Base-by-base conservation (phyloP, 352 stramenopile genomes). In the Pythium phragmitis region DNA sequence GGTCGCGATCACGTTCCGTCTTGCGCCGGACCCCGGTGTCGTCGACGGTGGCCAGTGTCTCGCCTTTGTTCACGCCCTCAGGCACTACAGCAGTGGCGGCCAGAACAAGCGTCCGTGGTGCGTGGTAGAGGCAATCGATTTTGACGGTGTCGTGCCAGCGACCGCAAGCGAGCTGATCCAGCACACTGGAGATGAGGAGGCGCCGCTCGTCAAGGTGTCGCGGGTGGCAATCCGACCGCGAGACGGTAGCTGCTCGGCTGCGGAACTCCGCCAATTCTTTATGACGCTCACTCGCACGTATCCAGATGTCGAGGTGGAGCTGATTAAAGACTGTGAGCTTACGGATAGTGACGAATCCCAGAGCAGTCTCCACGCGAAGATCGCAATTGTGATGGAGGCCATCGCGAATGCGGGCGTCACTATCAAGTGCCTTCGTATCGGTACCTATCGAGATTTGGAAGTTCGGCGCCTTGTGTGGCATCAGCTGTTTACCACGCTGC, bases 391-490 rank as follows among this genome's bases (percentile, higher is more conserved):
- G 11, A 57, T 61, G 33, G 30, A 67, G n/a, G 34, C 60, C 9
- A 43, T 61, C 12, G 60, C 60, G 4, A 37, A n/a, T 4, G 34
- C 43, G 3, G 39, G 28, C 11, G 34, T 50, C 16, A 8, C 2
- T 1, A 36, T 67, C 42, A 54, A 60, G 45, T 37, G 26, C 11
- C 26, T 67, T 30, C 21, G 51, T 4, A 19, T 67, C 26, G 52
- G 51, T 13, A 21, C 11, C 42, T 30, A 3, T 8, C 30, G 12
- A n/a, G 50, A 26, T 17, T 19, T 6, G 6, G 39, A 46, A n/a
- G 16, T n/a, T 42, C 48, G 47, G 6, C 19, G 43, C 23, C 17
- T 39, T 6, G 39, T 55, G 19, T 66, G 59, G 59, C n/a, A 45
- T 11, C 41, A 46, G 0, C n/a, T 66, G 23, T 60, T 60, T 41